Conservation (phyloP, 1,284 basidiomycete species). For the Coriolopsis trogii region DNA sequence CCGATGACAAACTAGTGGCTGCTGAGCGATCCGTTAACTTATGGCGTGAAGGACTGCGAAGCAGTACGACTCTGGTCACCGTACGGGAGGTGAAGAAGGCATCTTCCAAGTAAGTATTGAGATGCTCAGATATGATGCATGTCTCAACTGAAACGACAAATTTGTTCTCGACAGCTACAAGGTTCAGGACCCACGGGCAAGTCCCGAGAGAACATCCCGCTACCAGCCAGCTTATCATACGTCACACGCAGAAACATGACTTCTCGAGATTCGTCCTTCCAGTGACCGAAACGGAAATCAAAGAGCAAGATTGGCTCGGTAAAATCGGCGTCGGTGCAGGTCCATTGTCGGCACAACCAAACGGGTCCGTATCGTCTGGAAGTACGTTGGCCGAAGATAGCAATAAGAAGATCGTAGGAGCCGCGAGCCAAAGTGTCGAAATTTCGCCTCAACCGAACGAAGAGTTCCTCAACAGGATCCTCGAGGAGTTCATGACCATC, state of each 20-base stretch:
- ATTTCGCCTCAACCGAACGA: neutral
- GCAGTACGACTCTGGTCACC: constrained; percentile 5
- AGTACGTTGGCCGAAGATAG: neutral
- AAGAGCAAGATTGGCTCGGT: constrained; percentile 23
- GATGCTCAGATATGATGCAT: too few relatives aligned
- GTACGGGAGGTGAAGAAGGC: constrained; percentile 29
- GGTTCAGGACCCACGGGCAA: constrained; percentile 20
- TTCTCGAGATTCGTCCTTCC: constrained; percentile 29
- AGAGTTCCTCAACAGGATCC: constrained; percentile 3
- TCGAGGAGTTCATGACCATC: constrained; percentile 19
- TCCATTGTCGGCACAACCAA: neutral
- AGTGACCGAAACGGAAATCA: constrained; percentile 23
- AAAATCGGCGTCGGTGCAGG: neutral
- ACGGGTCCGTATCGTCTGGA: neutral
- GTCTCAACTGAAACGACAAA: too few relatives aligned
- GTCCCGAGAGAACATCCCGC: neutral
- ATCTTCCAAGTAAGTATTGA: constrained; percentile 16
- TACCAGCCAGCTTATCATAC: too few relatives aligned
- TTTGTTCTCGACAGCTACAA: constrained; percentile 21
- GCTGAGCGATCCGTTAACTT: too few relatives aligned
- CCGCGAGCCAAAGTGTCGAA: neutral
- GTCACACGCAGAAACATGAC: constrained; percentile 17
- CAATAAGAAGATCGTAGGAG: neutral
- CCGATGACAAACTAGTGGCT: too few relatives aligned
- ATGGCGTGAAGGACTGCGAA: constrained; percentile 1